phyloP scores from a whole-genome alignment of 139 green algal genomes.

The Limnomonas spitsbergensis region DNA sequence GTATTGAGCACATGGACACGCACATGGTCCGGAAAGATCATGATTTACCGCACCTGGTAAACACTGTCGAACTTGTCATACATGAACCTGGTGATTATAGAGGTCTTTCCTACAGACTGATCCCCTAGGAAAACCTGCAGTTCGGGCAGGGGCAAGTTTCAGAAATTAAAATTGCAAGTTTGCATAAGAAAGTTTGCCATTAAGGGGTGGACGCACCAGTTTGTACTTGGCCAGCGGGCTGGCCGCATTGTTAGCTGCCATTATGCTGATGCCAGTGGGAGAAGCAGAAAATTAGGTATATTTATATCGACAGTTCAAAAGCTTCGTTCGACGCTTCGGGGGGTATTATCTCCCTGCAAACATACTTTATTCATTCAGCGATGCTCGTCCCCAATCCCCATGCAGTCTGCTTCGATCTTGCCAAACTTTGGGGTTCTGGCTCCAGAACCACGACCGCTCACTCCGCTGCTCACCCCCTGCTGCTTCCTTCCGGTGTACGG shows the following conservation, averaged over 20 bases:
- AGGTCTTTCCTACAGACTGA: slow-evolving; percentile 93
- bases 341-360: no score
- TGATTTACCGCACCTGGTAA: slow-evolving; percentile 77
- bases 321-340: no score
- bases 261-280: neutral
- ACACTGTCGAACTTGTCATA: slow-evolving; percentile 99
- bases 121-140: slow-evolving; percentile 87
- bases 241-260: slow-evolving; percentile 13
- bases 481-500: no score
- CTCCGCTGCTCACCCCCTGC: no score
- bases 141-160: neutral
- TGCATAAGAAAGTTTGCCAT: neutral
- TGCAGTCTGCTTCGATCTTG: no score
- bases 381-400: no score
- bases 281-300: no score
- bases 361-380: no score
- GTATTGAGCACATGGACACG: neutral
- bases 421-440: no score
- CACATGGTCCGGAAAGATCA: neutral
- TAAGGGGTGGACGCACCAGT: slow-evolving; percentile 62
- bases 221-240: slow-evolving; percentile 97
- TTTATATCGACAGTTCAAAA: no score
- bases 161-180: neutral
- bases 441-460: no score
- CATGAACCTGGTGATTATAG: slow-evolving; percentile 99